These are phyloP conservation scores for Pseudogymnoascus sp. DNA, from an alignment of 2,329 filamentous ascomycete genomes.

Conservation along the genomic window DNA sequence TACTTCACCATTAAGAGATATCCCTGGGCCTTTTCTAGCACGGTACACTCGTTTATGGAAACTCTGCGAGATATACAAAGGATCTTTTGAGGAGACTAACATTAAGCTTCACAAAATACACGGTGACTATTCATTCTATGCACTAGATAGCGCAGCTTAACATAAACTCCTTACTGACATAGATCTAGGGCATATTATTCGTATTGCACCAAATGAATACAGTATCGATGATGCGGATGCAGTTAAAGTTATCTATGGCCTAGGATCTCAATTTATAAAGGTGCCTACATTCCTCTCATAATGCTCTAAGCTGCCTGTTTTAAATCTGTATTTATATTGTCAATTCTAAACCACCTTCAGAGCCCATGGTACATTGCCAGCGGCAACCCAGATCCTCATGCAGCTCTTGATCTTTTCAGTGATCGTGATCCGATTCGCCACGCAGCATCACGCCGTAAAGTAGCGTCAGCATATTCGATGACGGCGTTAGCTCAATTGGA, in stretches of 20 bases:
- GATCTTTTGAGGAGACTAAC: neutral
- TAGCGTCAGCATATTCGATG: constrained; percentile 38
- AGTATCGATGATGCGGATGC: neutral
- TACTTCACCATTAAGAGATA: neutral
- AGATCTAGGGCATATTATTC: neutral
- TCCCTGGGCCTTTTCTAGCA: neutral
- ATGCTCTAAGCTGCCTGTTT: neutral
- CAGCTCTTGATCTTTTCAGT: constrained; percentile 22
- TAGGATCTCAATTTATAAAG: neutral
- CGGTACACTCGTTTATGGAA: neutral
- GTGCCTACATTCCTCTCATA: neutral
- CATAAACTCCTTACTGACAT: neutral
- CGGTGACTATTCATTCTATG: neutral
- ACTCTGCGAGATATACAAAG: neutral
- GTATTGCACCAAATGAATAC: neutral
- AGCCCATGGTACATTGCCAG: neutral
- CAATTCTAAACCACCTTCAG: neutral
- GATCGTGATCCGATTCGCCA: constrained; percentile 31
- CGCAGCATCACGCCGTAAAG: constrained; percentile 30
- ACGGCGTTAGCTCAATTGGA: constrained; percentile 38
- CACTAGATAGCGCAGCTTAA: neutral
- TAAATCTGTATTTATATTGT: neutral
- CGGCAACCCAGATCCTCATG: neutral
- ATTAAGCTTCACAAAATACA: neutral
- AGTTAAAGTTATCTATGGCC: neutral